These are phyloP conservation scores for Entomortierella parvispora DNA, from an alignment of 192 early-diverging fungal species.

Conservation along the genomic window DNA sequence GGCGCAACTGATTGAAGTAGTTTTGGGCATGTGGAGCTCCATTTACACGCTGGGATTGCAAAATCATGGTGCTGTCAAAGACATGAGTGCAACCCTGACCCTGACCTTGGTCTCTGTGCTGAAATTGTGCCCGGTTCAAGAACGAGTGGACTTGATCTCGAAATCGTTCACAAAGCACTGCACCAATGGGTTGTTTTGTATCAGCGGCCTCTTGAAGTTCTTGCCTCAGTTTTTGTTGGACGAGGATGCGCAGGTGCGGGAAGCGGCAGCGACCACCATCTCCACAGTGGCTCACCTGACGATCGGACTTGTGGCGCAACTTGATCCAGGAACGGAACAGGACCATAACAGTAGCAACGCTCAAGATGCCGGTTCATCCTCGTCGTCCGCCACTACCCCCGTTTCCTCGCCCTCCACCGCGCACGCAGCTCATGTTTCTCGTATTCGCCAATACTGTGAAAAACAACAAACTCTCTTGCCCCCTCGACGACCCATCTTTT, in stretches of 20 bases:
- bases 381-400: conserved; percentile 9
- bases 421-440: conserved; percentile 26
- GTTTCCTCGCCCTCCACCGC: conserved; percentile 28
- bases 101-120: conserved; percentile 43
- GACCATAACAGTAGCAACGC: neutral
- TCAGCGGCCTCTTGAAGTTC: conserved; percentile 44
- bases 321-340: neutral
- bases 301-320: conserved; percentile 15
- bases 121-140: conserved; percentile 22
- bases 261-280: conserved; percentile 38
- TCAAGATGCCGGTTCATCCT: neutral
- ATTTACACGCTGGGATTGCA: conserved; percentile 44
- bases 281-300: conserved; percentile 31
- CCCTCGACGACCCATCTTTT: conserved; percentile 43
- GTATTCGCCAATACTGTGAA: conserved; percentile 50
- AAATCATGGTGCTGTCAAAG: conserved; percentile 38
- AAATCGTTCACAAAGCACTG: conserved; percentile 50
- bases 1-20: conserved; percentile 35
- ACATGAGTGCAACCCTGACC: conserved; percentile 44
- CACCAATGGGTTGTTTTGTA: conserved; percentile 43
- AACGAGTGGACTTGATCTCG: conserved; percentile 42
- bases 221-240: conserved; percentile 47
- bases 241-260: conserved; percentile 37
- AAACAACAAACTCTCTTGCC: conserved; percentile 47
- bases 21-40: conserved; percentile 52